Base-by-base conservation (phyloP, 176 grass and related monocot genomes). In the Poa annua region DNA sequence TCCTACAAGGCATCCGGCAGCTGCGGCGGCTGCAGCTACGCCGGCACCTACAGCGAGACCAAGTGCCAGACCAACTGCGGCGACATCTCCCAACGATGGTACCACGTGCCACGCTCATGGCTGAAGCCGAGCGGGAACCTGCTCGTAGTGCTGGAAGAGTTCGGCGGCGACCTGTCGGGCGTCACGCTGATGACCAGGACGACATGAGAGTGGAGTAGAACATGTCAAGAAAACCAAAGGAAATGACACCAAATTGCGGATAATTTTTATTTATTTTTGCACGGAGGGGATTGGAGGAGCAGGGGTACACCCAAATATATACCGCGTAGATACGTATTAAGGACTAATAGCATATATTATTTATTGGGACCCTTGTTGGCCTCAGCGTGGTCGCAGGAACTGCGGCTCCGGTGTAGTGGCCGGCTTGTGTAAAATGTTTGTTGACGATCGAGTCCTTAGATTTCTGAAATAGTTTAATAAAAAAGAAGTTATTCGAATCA, bases 51-150 rank as follows among this genome's bases (percentile, higher is more conserved):
- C 85, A 77, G 57, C 56, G 89, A 95, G 83, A 86, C 81, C 35
- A 98, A 95, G 82, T 98, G 96, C 33, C 90, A 86, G 52, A 90
- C 32, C 50, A 78, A 75, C 51, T 98, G 96, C 83, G 96, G 96
- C 26, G 87, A 93, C 70, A 33, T 90, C 29, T 91, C 88, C 0
- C 96, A 98, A 75, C 89, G 88, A 84, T 86, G 96, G 92, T 95
- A 98, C 83, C 96, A 98, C 42, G 80, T 98, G 33, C 96, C 96
- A 1, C 88, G 93, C 1, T 92, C 96, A 1, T 98, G 92, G 92
- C 80, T 98, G 24, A 93, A 90, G 9, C 87, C 91, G 15, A 90
- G 67, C 70, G 91, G 91, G 4, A 98, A 98, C 80, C 54, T 98
- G 53, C 66, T 98, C 14, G 96, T 98, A 11, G 57, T 95, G 35